Evolutionary conservation across 2,329 filamentous ascomycete genomes (phyloP), one percentile per base, ranked within the genome.

Genomic region (Reticulascus tulasneorum): DNA sequence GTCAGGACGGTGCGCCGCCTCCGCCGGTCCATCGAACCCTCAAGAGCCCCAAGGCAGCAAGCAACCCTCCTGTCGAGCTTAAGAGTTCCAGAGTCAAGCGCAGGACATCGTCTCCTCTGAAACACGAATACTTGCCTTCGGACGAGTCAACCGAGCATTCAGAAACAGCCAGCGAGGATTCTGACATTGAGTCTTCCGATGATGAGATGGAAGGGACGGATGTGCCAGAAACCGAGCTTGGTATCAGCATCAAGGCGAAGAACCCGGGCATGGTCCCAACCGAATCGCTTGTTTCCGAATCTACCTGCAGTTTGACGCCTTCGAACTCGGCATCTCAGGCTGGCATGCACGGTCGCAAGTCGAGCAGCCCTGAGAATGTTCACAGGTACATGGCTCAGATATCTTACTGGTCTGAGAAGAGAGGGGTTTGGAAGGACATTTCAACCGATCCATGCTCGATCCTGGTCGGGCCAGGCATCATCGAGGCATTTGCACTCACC

Each of bases 121-220:
- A 98, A 65, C 91, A 97, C 55, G 91, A 98, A 63, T 98, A 96
- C 52, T 83, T 90, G 45, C 91, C 91, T 11, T 97, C 93, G 1
- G 77, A 82, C 33, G 61, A 70, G 30, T 79, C 75, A 0, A 81
- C 77, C 1, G 66, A 78, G 7, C 78, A 77, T 29, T 82, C 79
- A 0, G 75, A 77, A 26, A 78, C 78, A 7, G 64, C 73, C 23
- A 66, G 64, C 22, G 79, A 73, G 6, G 72, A 70, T 17, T 73
- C 77, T n/a, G 69, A 72, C 21, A 71, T 67, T 19, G 67, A 72
- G 23, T 60, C 71, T 13, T 74, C 73, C 6, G 64, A 69, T 29
- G 75, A 78, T 30, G 64, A 68, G 26, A 64, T 79, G 7, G 79
- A 83, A 39, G 77, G 73, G 20, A 66, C 75, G 15, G 75, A 79